Percentiles rank a stretch among this genome's conserved stretches.
These are phyloP conservation scores for Botryosphaeria agaves DNA, from an alignment of 2,329 filamentous ascomycete genomes.

Conservation along the genomic window DNA sequence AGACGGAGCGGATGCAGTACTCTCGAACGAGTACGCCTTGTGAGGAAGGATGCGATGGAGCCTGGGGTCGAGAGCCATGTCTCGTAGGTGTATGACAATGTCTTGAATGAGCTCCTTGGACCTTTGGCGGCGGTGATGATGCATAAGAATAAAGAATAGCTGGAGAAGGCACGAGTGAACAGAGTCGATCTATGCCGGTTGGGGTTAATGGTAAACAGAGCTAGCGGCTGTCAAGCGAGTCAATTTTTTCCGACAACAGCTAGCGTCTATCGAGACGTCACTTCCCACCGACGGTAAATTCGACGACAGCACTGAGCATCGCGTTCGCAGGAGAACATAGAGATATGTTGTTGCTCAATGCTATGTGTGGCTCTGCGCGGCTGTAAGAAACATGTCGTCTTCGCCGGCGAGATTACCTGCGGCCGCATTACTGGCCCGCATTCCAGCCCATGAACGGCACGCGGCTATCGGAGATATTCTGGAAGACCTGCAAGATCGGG, in stretches of 20 bases:
- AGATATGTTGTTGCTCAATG: no score
- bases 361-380: background rate
- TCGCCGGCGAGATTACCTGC: background rate
- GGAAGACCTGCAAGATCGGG: background rate
- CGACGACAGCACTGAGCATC: no score
- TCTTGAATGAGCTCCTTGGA: slow-evolving; percentile 1
- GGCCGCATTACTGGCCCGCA: slow-evolving; percentile 4
- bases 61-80: no score
- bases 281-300: no score
- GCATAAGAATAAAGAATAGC: background rate
- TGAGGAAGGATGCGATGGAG: no score
- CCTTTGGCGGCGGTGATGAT: background rate
- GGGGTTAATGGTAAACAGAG: background rate
- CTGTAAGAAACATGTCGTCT: background rate
- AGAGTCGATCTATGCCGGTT: background rate
- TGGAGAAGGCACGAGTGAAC: background rate
- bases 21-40: slow-evolving; percentile 12
- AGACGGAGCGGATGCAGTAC: slow-evolving; percentile 24
- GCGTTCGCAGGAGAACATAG: no score
- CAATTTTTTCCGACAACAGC: no score
- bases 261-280: no score
- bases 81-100: slow-evolving; percentile 3
- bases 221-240: no score
- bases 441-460: slow-evolving; percentile 2
- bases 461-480: slow-evolving; percentile 3